Percentiles rank a stretch among this genome's conserved stretches.
Conservation (phyloP, 805 yeast species). For the Myxozyma neotropica region DNA sequence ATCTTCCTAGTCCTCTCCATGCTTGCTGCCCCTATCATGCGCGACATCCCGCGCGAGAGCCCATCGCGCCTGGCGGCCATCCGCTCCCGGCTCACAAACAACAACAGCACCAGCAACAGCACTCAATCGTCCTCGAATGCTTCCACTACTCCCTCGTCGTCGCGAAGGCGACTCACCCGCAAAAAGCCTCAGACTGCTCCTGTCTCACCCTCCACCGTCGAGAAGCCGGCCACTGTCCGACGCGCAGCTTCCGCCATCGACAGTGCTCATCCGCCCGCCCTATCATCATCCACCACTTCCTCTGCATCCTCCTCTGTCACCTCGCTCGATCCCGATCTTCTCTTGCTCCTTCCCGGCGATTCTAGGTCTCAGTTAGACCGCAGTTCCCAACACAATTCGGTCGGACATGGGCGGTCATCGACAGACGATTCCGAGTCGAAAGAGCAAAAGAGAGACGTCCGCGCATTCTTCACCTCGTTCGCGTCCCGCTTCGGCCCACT, state of each 20-base stretch:
- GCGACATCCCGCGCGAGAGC: slow-evolving; percentile 14
- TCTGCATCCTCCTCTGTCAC: slow-evolving; percentile 12
- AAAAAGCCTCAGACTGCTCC: slow-evolving; percentile 10
- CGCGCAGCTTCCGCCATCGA: slow-evolving; percentile 3
- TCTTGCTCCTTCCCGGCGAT: slow-evolving; percentile 3
- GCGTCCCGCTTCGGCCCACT: slow-evolving; percentile 25
- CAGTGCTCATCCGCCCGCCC: slow-evolving; percentile 7
- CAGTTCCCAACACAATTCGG: too few species aligned
- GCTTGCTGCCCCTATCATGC: slow-evolving; percentile 23
- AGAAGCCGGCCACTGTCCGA: neutral
- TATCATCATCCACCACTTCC: slow-evolving; percentile 5
- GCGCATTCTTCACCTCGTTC: slow-evolving; percentile 22
- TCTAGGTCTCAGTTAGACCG: neutral
- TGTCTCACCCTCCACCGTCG: neutral
- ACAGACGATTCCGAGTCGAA: neutral
- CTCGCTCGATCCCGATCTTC: slow-evolving; percentile 20
- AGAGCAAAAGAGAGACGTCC: slow-evolving; percentile 7
- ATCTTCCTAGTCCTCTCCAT: slow-evolving; percentile 2
- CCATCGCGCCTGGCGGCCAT: slow-evolving; percentile 18
- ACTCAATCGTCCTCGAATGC: neutral
- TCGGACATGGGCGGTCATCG: neutral
- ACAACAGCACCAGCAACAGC: slow-evolving; percentile 5
- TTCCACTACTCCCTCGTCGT: neutral
- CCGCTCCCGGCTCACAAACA: slow-evolving; percentile 12
- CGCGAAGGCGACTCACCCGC: neutral